Percentiles rank a stretch among this genome's conserved stretches.
Conservation (phyloP, 805 yeast species). For the Candida takata region DNA sequence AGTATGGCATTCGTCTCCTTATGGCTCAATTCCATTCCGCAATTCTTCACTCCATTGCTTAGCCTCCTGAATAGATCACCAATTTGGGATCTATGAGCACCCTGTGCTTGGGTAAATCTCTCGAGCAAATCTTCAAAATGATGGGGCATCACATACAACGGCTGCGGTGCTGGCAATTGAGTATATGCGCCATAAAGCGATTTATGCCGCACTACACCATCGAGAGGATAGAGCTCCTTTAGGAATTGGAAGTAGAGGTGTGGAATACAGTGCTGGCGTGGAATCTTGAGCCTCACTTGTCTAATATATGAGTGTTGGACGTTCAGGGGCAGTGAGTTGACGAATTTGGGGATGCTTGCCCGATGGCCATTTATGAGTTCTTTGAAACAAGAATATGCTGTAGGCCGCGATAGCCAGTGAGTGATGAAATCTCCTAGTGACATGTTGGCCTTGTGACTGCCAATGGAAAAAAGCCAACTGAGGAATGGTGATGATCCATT, state of each 20-base stretch:
- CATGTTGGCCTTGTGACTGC: not conserved
- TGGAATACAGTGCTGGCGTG: constrained; percentile 9
- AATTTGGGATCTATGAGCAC: constrained; percentile 6
- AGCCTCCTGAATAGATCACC: constrained; percentile 1
- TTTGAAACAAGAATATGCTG: not conserved
- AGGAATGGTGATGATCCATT: too few relatives aligned
- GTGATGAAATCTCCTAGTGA: too few relatives aligned
- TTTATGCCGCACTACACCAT: constrained; percentile 6
- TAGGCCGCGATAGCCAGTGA: not conserved
- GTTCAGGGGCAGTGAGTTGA: constrained; percentile 6
- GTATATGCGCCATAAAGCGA: constrained; percentile 21
- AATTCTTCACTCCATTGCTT: constrained; percentile 19
- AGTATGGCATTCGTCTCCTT: constrained; percentile 25
- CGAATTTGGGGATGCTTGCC: not conserved
- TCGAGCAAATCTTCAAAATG: constrained; percentile 28
- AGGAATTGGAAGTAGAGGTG: constrained; percentile 18
- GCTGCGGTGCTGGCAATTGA: constrained; percentile 28
- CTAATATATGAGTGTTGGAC: constrained; percentile 2
- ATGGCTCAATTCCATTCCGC: constrained; percentile 25
- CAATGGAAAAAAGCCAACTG: too few relatives aligned
- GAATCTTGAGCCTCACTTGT: constrained; percentile 2
- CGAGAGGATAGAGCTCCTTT: constrained; percentile 14
- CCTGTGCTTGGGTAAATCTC: constrained; percentile 12
- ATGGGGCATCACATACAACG: constrained; percentile 21
- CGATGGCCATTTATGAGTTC: not conserved